These are phyloP conservation scores for Fusarium chaquense DNA, from an alignment of 2,329 filamentous ascomycete species.

Conservation along the genomic window DNA sequence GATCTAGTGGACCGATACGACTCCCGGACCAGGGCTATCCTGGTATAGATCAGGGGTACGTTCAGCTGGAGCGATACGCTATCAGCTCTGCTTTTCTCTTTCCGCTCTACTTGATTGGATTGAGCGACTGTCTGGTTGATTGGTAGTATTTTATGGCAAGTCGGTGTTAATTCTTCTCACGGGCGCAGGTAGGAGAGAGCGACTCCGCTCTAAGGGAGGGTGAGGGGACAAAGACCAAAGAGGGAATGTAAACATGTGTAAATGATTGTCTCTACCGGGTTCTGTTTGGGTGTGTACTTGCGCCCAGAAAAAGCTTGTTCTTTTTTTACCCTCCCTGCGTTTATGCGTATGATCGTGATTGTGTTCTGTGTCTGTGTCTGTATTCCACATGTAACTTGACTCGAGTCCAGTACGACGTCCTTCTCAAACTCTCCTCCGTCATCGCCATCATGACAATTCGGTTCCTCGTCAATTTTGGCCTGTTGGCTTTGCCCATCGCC, in stretches of 20 bases:
- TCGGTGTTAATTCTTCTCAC: constrained; percentile 10
- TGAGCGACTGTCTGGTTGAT: background rate
- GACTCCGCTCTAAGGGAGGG: constrained; percentile 21
- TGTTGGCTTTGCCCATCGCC: constrained; percentile 63
- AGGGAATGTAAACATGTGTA: constrained; percentile 17
- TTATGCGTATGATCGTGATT: background rate
- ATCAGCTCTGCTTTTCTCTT: constrained; percentile 20
- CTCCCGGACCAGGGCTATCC: constrained; percentile 23
- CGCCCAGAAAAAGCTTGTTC: constrained; percentile 17
- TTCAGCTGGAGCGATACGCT: constrained; percentile 28
- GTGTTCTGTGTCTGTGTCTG: background rate
- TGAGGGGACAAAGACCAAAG: background rate
- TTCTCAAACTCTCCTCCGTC: background rate
- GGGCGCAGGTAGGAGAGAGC: background rate
- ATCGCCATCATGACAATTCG: constrained; percentile 52
- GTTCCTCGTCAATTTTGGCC: constrained; percentile 63
- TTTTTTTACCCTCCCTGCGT: constrained; percentile 12
- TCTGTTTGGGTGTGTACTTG: background rate
- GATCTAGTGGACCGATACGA: constrained; percentile 27
- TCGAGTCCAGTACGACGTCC: background rate
- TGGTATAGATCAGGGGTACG: constrained; percentile 36
- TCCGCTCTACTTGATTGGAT: constrained; percentile 21
- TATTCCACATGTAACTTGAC: background rate
- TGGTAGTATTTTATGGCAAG: constrained; percentile 25
- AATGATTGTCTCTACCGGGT: constrained; percentile 12